These are phyloP conservation scores for Colletotrichum tabaci DNA, from an alignment of 2,329 filamentous ascomycete genomes.

Conservation along the genomic window DNA sequence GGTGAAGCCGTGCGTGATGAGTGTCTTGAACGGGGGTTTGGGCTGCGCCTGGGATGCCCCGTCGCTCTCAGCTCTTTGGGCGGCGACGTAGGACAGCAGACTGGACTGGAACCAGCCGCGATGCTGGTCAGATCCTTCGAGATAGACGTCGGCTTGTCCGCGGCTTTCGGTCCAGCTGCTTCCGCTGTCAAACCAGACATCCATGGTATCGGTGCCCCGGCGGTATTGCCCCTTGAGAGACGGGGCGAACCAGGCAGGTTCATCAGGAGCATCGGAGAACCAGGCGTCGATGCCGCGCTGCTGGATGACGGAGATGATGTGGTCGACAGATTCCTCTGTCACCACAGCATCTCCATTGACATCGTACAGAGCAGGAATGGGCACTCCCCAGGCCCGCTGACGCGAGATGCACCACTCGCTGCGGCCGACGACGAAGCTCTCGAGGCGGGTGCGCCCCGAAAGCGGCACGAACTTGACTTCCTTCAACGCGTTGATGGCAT, in stretches of 20 bases:
- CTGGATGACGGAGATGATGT: constrained; percentile 86
- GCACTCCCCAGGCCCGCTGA: constrained; percentile 96
- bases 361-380: constrained; percentile 91
- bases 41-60: constrained; percentile 47
- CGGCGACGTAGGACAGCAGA: constrained; percentile 86
- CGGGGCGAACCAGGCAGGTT: constrained; percentile 82
- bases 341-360: constrained; percentile 82
- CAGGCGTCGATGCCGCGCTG: constrained; percentile 89
- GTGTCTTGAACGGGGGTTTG: constrained; percentile 81
- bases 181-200: constrained; percentile 99
- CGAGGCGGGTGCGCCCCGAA: constrained; percentile 79
- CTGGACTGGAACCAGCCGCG: constrained; percentile 99
- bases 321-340: constrained; percentile 82
- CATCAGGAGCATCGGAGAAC: constrained; percentile 88
- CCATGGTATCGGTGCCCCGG: constrained; percentile 95
- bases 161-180: constrained; percentile 84
- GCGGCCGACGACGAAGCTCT: constrained; percentile 88
- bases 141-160: constrained; percentile 83
- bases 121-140: constrained; percentile 96
- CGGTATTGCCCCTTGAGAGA: constrained; percentile 74
- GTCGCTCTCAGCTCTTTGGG: constrained; percentile 59
- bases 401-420: constrained; percentile 99
- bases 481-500: constrained; percentile 78
- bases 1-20: constrained; percentile 97
- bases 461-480: constrained; percentile 85